Conservation (phyloP, 177 flowering plant genomes). For the Vitis hybrid region DNA sequence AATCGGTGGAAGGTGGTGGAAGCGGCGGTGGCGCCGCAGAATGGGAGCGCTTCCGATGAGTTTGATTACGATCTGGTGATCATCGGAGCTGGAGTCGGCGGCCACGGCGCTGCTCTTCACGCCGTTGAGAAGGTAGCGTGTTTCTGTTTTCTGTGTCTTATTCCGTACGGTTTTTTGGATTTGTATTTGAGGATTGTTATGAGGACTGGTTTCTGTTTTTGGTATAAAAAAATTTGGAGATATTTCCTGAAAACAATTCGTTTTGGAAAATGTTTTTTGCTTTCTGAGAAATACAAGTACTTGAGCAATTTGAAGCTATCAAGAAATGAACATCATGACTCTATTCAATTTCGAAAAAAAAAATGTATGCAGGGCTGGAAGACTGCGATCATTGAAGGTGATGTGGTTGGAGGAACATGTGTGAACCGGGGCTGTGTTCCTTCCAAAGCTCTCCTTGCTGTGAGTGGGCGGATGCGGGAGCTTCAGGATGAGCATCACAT, state of each 20-base stretch:
- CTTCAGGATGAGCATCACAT: no score
- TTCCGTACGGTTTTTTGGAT: not conserved
- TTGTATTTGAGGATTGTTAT: no score
- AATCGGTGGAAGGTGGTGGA: conserved; percentile 1
- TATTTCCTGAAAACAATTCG: no score
- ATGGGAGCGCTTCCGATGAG: conserved; percentile 47
- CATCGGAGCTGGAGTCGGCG: conserved; percentile 98
- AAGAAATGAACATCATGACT: no score
- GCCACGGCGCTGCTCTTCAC: conserved; percentile 97
- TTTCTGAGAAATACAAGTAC: no score
- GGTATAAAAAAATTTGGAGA: no score
- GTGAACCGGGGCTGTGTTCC: conserved; percentile 99
- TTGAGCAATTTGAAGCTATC: no score
- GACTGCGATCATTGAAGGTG: conserved; percentile 98
- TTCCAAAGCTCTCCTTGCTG: conserved; percentile 94
- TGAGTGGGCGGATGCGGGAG: no score
- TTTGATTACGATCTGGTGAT: conserved; percentile 92
- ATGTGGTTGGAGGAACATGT: conserved; percentile 98
- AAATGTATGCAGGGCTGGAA: conserved; percentile 71
- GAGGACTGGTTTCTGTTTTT: no score
- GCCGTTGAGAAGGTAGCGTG: conserved; percentile 88
- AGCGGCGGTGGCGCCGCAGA: conserved; percentile 34
- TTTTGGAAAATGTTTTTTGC: no score
- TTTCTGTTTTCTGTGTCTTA: not conserved
- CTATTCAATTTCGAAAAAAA: not conserved